Conservation (phyloP, 352 stramenopile genomes). For the Phytophthora pistaciae region DNA sequence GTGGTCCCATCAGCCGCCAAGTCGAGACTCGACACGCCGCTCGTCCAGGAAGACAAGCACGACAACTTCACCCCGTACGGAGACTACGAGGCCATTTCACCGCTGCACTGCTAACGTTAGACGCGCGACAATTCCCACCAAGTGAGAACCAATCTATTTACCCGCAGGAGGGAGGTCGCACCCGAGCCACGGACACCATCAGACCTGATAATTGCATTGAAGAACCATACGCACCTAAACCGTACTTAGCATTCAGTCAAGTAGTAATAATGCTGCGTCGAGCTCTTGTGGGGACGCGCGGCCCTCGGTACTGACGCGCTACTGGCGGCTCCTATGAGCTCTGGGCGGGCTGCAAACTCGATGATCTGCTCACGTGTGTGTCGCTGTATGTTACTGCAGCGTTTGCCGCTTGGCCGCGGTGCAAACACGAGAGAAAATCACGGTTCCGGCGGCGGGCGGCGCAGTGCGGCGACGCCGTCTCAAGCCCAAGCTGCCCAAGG, state of each 20-base stretch:
- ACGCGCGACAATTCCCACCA: slow-evolving; percentile 3
- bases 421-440: slow-evolving; percentile 46
- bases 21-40: slow-evolving; percentile 9
- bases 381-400: slow-evolving; percentile 17
- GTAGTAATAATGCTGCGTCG: slow-evolving; percentile 24
- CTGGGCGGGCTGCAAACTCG: slow-evolving; percentile 1
- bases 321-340: background rate
- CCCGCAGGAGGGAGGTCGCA: slow-evolving; percentile 21
- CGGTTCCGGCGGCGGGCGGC: slow-evolving; percentile 38
- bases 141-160: slow-evolving; percentile 43
- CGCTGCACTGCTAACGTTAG: slow-evolving; percentile 25
- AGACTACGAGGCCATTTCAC: slow-evolving; percentile 22
- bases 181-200: background rate
- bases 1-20: slow-evolving; percentile 7
- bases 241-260: slow-evolving; percentile 5
- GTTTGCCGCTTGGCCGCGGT: slow-evolving; percentile 9
- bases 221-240: slow-evolving; percentile 22
- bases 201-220: slow-evolving; percentile 27
- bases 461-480: slow-evolving; percentile 39
- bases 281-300: slow-evolving; percentile 21
- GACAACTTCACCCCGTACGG: slow-evolving; percentile 4
- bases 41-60: slow-evolving; percentile 18
- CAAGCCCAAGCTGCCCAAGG: slow-evolving; percentile 59
- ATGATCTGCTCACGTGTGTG: background rate
- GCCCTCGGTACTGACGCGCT: slow-evolving; percentile 31